Evolutionary conservation across 225 moss, liverwort and hornwort species (phyloP).

Genomic region (Lunularia cruciata): DNA sequence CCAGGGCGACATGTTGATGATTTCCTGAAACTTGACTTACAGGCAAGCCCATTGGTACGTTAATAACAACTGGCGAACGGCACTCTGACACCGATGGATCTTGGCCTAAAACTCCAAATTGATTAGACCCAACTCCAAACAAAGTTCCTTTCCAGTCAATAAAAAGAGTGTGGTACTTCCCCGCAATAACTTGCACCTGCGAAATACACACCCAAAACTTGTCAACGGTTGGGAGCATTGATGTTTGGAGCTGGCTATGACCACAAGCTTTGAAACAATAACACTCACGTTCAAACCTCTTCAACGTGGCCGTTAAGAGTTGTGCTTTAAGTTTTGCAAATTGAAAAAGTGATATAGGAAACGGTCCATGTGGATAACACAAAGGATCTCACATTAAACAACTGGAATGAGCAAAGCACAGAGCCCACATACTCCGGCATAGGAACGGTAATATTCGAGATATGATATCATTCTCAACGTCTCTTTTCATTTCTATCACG

Average conservation of each 20-base stretch:
- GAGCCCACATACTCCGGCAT: not conserved
- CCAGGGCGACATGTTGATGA: constrained; percentile 68
- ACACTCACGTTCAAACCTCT: no score
- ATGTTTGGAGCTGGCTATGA: no score
- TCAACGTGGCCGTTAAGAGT: no score
- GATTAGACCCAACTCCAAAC: constrained; percentile 58
- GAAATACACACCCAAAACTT: not conserved
- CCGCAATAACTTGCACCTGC: constrained; percentile 72
- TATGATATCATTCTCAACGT: no score
- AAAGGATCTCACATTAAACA: not conserved
- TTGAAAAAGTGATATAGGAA: no score
- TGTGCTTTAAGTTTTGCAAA: no score
- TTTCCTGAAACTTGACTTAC: constrained; percentile 69
- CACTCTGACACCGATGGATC: constrained; percentile 35
- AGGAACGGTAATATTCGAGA: no score
- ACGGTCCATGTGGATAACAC: not conserved
- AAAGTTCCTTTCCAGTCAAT: constrained; percentile 54
- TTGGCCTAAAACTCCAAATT: constrained; percentile 54
- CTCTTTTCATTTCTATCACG: no score
- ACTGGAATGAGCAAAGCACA: not conserved
- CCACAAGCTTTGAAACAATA: no score
- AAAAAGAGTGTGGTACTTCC: constrained; percentile 66
- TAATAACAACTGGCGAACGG: constrained; percentile 42
- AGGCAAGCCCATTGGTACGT: constrained; percentile 32
- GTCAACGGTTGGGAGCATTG: not conserved